Evolutionary conservation across 805 yeast species (phyloP).

Genomic region (Hanseniaspora hatyaiensis): DNA sequence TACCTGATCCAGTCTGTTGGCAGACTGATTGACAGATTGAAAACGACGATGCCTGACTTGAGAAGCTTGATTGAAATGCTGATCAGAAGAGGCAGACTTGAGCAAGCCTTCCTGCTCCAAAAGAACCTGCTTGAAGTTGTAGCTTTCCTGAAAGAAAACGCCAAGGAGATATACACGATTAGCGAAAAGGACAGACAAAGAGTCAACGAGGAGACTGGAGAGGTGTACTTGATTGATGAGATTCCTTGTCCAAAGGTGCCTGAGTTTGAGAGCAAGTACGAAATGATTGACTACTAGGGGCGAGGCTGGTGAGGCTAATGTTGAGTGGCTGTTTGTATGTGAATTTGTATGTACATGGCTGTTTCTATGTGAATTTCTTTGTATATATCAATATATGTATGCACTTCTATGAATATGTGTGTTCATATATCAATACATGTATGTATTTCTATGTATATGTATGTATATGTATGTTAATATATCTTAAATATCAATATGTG

Average conservation of each 20-base stretch:
- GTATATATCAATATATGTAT: no score
- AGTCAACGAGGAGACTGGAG: conserved; percentile 69
- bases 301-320: no score
- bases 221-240: conserved; percentile 63
- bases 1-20: conserved; percentile 81
- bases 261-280: conserved; percentile 34
- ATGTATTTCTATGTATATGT: no score
- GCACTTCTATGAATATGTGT: no score
- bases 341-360: no score
- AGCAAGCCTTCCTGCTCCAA: conserved; percentile 76
- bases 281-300: conserved; percentile 10
- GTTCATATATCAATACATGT: no score
- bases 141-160: conserved; percentile 43
- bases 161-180: conserved; percentile 66
- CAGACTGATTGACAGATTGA: conserved; percentile 71
- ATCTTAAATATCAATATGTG: no score
- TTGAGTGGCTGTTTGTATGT: no score
- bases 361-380: no score
- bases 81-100: conserved; percentile 56
- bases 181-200: conserved; percentile 82
- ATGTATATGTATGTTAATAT: no score
- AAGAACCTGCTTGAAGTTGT: conserved; percentile 49
- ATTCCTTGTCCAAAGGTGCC: conserved; percentile 58
- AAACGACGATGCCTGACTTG: conserved; percentile 65
- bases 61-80: conserved; percentile 60